Conservation (phyloP, 2,329 filamentous ascomycete species). For the Cladosporium oxysporum region DNA sequence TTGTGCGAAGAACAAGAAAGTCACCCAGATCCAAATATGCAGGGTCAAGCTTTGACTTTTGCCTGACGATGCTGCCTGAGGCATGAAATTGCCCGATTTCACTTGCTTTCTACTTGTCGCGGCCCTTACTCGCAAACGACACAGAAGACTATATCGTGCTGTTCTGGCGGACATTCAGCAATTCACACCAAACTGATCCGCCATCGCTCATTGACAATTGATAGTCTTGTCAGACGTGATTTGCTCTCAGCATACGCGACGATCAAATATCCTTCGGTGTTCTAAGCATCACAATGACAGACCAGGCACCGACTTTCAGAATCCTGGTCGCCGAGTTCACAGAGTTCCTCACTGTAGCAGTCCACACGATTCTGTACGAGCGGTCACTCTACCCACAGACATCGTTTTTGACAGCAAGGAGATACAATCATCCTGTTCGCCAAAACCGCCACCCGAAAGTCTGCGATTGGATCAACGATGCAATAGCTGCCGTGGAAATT, state of each 20-base stretch:
- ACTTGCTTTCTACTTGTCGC: not conserved
- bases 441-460: constrained; percentile 85
- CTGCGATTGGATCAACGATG: constrained; percentile 82
- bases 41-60: not conserved
- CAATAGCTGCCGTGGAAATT: constrained; percentile 68
- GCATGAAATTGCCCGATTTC: not conserved
- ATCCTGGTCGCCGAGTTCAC: constrained; percentile 69
- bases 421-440: constrained; percentile 80
- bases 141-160: not conserved
- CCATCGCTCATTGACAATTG: not conserved
- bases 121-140: not conserved
- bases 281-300: not conserved
- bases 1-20: not conserved
- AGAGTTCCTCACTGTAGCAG: constrained; percentile 76
- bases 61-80: not conserved
- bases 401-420: constrained; percentile 76
- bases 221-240: not conserved
- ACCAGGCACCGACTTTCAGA: constrained; percentile 45
- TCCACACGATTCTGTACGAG: constrained; percentile 85
- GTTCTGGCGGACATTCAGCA: not conserved
- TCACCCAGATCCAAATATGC: not conserved
- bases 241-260: not conserved
- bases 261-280: not conserved
- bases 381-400: constrained; percentile 74
- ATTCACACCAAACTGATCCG: not conserved